These are phyloP conservation scores for Carex pumila DNA, from an alignment of 176 grass and related monocot genomes.

Conservation along the genomic window DNA sequence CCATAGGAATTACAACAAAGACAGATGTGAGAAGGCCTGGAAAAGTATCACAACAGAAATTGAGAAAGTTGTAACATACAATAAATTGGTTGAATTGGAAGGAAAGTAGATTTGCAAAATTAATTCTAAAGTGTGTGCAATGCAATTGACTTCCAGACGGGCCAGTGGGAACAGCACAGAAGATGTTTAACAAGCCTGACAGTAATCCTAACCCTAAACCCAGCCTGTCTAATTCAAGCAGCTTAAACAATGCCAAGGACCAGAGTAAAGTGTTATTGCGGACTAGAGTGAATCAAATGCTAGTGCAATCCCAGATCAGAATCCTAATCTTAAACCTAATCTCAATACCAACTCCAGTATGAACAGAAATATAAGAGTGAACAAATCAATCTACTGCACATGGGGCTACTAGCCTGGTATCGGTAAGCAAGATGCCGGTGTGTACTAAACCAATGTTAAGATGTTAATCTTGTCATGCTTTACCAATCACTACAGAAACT, in stretches of 20 bases:
- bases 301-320: not conserved
- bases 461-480: not conserved
- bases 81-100: not conserved
- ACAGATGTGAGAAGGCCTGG: not conserved
- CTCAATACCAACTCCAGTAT: not conserved
- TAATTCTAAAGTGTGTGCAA: not conserved
- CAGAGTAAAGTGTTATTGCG: not conserved
- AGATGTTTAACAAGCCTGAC: constrained; percentile 18
- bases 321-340: constrained; percentile 1
- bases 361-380: not conserved
- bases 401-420: not conserved
- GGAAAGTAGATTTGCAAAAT: not conserved
- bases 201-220: constrained; percentile 20
- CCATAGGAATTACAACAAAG: not conserved
- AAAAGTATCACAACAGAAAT: constrained; percentile 2
- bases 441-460: not conserved
- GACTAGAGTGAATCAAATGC: not conserved
- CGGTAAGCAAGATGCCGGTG: not conserved
- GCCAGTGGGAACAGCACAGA: constrained; percentile 12
- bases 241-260: not conserved
- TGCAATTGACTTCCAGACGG: constrained; percentile 12
- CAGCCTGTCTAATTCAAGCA: constrained; percentile 8
- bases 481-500: not conserved
- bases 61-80: not conserved
- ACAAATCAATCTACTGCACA: not conserved